These are phyloP conservation scores for Annulohypoxylon bovei DNA, from an alignment of 495 filamentous ascomycete genomes.

Conservation along the genomic window DNA sequence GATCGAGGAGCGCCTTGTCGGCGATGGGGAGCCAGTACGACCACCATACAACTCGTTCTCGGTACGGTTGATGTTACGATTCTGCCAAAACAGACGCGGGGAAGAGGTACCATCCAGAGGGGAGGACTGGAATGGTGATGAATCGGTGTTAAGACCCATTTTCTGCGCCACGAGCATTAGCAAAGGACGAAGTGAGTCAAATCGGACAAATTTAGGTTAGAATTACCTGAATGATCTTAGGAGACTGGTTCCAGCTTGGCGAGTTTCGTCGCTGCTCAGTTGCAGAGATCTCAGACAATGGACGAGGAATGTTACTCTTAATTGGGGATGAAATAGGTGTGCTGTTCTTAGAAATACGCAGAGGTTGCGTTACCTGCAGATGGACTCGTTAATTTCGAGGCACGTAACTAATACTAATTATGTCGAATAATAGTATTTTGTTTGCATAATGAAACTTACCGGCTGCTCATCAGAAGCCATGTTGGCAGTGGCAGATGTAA, in stretches of 20 bases:
- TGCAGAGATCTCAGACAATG: constrained; percentile 67
- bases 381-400: constrained; percentile 13
- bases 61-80: constrained; percentile 71
- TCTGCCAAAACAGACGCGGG: constrained; percentile 86
- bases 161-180: constrained; percentile 47
- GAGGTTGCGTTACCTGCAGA: constrained; percentile 54
- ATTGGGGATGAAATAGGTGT: constrained; percentile 56
- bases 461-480: constrained; percentile 55
- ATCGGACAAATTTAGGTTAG: background rate
- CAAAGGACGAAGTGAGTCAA: constrained; percentile 27
- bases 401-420: no score
- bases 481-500: constrained; percentile 14
- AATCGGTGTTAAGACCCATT: constrained; percentile 69
- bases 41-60: constrained; percentile 75
- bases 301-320: constrained; percentile 61
- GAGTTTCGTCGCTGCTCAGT: constrained; percentile 74
- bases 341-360: constrained; percentile 66
- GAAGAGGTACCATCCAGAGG: constrained; percentile 73
- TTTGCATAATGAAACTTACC: constrained; percentile 45
- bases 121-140: constrained; percentile 80
- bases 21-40: constrained; percentile 69
- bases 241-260: constrained; percentile 74
- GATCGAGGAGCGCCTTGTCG: constrained; percentile 82
- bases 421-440: no score
- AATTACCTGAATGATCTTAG: constrained; percentile 64